These are phyloP conservation scores for Blastocystis sp. DNA, from an alignment of 352 stramenopile species.

Conservation along the genomic window DNA sequence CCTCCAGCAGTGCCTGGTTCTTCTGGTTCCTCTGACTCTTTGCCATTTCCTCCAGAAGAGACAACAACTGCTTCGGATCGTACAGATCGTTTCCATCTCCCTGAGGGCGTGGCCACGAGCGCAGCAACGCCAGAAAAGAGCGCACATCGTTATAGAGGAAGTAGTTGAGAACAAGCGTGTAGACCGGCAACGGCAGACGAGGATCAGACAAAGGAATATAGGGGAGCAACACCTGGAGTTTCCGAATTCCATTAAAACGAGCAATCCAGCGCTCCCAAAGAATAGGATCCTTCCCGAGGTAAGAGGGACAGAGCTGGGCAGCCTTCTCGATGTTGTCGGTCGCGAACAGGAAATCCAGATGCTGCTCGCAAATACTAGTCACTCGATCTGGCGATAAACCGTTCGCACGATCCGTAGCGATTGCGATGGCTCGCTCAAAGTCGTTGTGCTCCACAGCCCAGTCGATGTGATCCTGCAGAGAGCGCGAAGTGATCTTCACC, in stretches of 20 bases:
- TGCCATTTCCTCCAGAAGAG: slow-evolving; percentile 15
- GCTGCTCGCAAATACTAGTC: background rate
- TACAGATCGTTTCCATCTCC: slow-evolving; percentile 9
- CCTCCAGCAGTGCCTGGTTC: background rate
- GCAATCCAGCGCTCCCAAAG: slow-evolving; percentile 51
- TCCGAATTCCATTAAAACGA: slow-evolving; percentile 23
- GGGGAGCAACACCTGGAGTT: slow-evolving; percentile 20
- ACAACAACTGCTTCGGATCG: slow-evolving; percentile 14
- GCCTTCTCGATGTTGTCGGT: background rate
- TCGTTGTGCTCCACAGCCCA: slow-evolving; percentile 32
- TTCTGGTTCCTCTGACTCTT: background rate
- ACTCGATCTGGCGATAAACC: background rate
- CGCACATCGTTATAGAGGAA: slow-evolving; percentile 43
- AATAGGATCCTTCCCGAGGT: background rate
- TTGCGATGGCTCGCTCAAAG: background rate
- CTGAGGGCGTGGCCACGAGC: background rate
- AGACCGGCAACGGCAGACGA: slow-evolving; percentile 19
- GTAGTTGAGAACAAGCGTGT: slow-evolving; percentile 53
- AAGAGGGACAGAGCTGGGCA: background rate
- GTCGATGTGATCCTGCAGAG: slow-evolving; percentile 26
- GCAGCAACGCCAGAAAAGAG: background rate
- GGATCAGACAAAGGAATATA: slow-evolving; percentile 20
- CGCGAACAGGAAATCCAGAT: slow-evolving; percentile 17
- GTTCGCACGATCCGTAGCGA: background rate
- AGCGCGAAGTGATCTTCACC: background rate